Percentiles rank a stretch among this genome's conserved stretches.
Evolutionary conservation across 202 grass and related monocot genomes (phyloP).

Genomic region (Schoenoplectus tabernaemontani): DNA sequence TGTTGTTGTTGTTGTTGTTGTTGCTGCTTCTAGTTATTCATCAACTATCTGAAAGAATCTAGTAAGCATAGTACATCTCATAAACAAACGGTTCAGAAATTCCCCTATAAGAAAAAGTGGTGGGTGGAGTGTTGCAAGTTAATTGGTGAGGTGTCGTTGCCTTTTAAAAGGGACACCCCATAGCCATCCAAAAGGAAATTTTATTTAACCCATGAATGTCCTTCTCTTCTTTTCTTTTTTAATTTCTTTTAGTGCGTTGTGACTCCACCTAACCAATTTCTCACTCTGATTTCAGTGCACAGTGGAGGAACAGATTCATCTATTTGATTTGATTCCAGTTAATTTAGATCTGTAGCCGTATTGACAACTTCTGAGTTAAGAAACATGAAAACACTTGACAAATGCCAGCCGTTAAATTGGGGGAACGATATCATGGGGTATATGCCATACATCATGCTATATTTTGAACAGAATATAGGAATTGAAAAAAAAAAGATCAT

Average conservation of each 20-base stretch:
- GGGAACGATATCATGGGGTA: background rate
- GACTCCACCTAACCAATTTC: background rate
- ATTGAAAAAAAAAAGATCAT: background rate
- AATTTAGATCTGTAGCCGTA: background rate
- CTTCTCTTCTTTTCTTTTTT: background rate
- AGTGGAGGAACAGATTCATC: background rate
- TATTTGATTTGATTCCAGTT: background rate
- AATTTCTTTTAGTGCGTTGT: background rate
- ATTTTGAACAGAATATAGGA: background rate
- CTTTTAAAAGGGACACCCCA: slow-evolving; percentile 9
- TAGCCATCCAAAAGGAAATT: slow-evolving; percentile 6
- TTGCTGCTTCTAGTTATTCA: background rate
- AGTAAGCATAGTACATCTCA: background rate
- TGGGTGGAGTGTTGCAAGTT: slow-evolving; percentile 14
- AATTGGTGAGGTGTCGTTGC: slow-evolving; percentile 18
- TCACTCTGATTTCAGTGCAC: background rate
- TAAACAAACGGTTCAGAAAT: background rate
- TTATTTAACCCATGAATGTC: background rate
- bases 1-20: background rate
- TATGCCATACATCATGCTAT: background rate
- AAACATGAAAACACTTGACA: background rate
- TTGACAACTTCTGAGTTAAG: background rate
- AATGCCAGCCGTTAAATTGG: background rate
- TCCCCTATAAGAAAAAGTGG: background rate
- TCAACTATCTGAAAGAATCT: background rate